phyloP scores from a whole-genome alignment of 805 yeast species.

The Suhomyces sp. region DNA sequence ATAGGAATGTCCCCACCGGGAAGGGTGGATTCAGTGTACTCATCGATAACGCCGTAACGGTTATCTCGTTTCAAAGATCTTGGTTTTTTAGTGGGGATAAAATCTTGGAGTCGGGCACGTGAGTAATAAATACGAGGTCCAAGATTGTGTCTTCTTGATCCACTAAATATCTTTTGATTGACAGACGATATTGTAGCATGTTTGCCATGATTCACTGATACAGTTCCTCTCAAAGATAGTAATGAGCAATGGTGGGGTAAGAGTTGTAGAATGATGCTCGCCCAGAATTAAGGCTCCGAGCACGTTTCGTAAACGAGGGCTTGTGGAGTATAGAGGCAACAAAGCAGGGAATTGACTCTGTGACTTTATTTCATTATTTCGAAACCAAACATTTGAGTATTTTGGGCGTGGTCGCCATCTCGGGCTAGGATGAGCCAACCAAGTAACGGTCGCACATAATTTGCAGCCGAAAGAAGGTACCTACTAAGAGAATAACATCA shows the following conservation, averaged over 20 bases:
- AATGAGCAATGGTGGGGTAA: no score
- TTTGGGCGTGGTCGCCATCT: background rate
- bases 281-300: no score
- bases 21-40: slow-evolving; percentile 5
- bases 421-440: background rate
- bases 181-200: background rate
- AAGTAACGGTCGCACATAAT: background rate
- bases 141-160: background rate
- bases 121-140: background rate
- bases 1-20: slow-evolving; percentile 48
- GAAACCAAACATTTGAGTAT: no score
- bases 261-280: no score
- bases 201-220: background rate
- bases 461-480: background rate
- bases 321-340: no score
- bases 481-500: background rate
- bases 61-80: background rate
- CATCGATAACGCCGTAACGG: slow-evolving; percentile 2
- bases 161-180: background rate
- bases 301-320: no score
- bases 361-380: no score
- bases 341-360: no score
- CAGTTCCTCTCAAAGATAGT: no score
- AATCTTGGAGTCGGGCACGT: background rate
- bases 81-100: background rate